Base-by-base conservation (phyloP, 2,329 filamentous ascomycete genomes). In the Pseudopithomyces chartarum region DNA sequence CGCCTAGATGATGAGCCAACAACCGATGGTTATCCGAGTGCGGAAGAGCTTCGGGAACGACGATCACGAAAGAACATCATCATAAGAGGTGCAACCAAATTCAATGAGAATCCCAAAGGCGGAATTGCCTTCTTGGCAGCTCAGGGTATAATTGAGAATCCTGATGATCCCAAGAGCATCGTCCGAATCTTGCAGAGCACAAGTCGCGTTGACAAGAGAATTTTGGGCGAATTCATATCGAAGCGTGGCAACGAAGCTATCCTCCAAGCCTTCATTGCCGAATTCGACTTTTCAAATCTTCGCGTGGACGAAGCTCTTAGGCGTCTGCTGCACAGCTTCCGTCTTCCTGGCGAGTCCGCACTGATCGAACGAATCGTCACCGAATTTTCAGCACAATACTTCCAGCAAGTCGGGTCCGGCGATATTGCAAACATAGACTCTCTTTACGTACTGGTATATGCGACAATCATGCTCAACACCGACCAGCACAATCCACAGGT, bases 381-480 rank as follows among this genome's bases (percentile, higher is more conserved):
- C 4, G 87, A 86, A 11, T 99, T 99, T 74, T 85, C 91, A 0
- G 90, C 94, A 63, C 91, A 91, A 71, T 99, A 96, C 73, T 90
- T 89, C 73, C 79, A 84, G 8, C 86, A 85, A 57, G 86, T 85
- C 6, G 84, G 86, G 23, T 89, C 90, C 0, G 85, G 90, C 52
- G 90, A 88, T 20, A 87, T 98, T 60, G 90, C 88, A 6, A 88
- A 96, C 69, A 90, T 91, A 66, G 95, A 99, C 73, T 87, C 92
- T 7, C 88, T 95, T 20, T 99, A 91, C 69, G 87, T 99, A 46
- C 81, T 99, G 50, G 94, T 91, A 0, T 99, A 99, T 73, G 95
- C 93, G 36, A 96, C 97, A 68, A 97, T 99, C 74, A 92, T 99
- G 86, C 81, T 99, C 55, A 99, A 99, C 71, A 97, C 94, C 1